Base-by-base conservation (phyloP, 2,329 filamentous ascomycete genomes). In the Bipolaris bicolor region DNA sequence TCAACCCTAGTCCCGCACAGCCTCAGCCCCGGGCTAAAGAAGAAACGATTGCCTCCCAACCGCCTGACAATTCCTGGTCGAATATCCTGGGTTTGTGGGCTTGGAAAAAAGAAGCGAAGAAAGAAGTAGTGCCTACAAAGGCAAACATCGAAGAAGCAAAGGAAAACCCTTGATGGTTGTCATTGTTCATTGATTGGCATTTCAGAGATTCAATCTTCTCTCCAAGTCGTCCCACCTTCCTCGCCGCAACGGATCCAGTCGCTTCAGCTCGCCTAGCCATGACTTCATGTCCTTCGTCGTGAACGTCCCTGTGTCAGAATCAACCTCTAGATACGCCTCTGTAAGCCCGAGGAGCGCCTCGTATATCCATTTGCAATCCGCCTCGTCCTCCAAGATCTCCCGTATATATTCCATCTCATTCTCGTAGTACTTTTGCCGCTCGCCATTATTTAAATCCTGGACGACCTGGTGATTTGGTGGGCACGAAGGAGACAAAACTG, bases 311-410 rank as follows among this genome's bases (percentile, higher is more conserved):
- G 74, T 77, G 1, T 71, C 75, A 10, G 70, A 72, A 22, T 78
- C 77, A 6, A 81, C 58, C 66, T 83, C 82, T 58, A 90, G 69
- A 53, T 81, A 82, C n/a, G 90, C 75, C 31, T 88, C 71, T 1
- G 88, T 88, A 70, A 91, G 92, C 61, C 91, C 86, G 22, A 98
- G 82, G 49, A 98, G 80, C 5, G 89, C 89, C 76, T 96, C 91
- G 71, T 97, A 96, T 43, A 97, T 90, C 86, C 92, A 95, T 77
- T 97, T 96, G 74, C 86, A 89, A 67, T 90, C 87, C 63, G 87
- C 81, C 4, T 84, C 93, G 62, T 85, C 86, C 58, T 86, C 84
- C 20, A 87, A 74, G 72, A 88, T 85, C 18, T 88, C 86, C 84
- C 85, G 85, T 59, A 97, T 87, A 54, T 87, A 87, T n/a, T 87